A percentile compares a stretch with the other conserved stretches of the same genome.
Evolutionary conservation across 108 stramenopile genomes (phyloP).

Genomic region (Skeletonema grethae): DNA sequence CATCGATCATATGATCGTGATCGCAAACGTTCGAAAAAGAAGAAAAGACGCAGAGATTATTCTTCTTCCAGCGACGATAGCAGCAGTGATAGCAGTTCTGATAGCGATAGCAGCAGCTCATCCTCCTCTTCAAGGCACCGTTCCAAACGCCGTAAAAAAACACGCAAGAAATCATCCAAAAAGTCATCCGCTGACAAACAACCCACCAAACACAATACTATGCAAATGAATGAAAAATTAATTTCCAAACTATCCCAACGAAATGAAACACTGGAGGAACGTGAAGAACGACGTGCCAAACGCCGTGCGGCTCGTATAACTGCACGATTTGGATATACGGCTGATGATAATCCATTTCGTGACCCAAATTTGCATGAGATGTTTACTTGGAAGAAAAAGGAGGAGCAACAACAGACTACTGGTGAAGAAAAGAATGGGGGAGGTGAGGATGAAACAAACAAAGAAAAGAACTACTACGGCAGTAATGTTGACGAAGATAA

Average conservation of each 20-base stretch:
- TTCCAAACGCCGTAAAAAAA: constrained; percentile 2
- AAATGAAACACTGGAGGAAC: constrained; percentile 85
- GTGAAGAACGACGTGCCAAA: constrained; percentile 75
- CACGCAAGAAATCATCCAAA: constrained; percentile 16
- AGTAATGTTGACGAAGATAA: constrained; percentile 7
- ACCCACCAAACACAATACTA: constrained; percentile 9
- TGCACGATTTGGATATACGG: constrained; percentile 91
- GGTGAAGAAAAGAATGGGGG: neutral
- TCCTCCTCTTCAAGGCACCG: neutral
- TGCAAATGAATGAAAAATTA: constrained; percentile 59
- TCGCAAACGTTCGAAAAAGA: constrained; percentile 25
- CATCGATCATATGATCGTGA: constrained; percentile 5
- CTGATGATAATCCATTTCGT: constrained; percentile 98
- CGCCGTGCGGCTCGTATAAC: constrained; percentile 82
- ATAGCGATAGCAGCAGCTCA: constrained; percentile 29
- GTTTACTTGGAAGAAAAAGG: constrained; percentile 96
- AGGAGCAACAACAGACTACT: constrained; percentile 39
- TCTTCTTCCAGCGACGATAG: constrained; percentile 28
- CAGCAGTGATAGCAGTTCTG: neutral
- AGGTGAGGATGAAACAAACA: constrained; percentile 24
- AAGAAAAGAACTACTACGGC: neutral
- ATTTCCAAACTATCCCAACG: constrained; percentile 67
- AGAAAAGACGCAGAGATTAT: constrained; percentile 15
- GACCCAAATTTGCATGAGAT: constrained; percentile 95
- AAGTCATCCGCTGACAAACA: constrained; percentile 10